These are phyloP conservation scores for Pachysandra terminalis DNA, from an alignment of 164 flowering plant species.

Conservation along the genomic window DNA sequence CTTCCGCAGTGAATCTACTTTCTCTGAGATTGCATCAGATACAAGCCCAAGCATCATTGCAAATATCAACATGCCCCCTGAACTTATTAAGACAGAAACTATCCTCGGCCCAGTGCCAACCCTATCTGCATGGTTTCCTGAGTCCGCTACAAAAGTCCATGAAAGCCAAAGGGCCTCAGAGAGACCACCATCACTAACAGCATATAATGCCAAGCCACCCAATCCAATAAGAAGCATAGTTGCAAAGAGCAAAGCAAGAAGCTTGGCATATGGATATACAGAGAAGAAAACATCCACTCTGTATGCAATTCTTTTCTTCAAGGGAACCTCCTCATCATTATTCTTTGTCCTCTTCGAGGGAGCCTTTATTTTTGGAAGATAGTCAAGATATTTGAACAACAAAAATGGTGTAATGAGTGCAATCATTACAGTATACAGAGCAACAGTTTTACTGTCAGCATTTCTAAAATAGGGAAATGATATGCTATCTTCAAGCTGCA, in stretches of 20 bases:
- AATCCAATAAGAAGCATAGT: constrained; percentile 78
- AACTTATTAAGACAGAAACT: constrained; percentile 81
- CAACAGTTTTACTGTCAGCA: constrained; percentile 50
- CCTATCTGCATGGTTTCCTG: constrained; percentile 91
- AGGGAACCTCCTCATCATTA: constrained; percentile 74
- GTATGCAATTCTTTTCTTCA: constrained; percentile 87
- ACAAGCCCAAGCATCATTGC: constrained; percentile 99
- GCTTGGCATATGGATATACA: constrained; percentile 86
- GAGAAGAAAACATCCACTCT: constrained; percentile 90
- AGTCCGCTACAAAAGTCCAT: constrained; percentile 91
- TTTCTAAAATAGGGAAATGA: constrained; percentile 24
- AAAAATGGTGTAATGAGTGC: constrained; percentile 60
- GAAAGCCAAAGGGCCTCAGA: constrained; percentile 91
- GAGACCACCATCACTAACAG: constrained; percentile 71
- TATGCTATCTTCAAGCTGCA: constrained; percentile 27
- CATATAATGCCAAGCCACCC: constrained; percentile 91
- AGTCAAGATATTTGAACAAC: constrained; percentile 63
- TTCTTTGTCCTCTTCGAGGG: constrained; percentile 33
- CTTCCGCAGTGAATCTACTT: constrained; percentile 85
- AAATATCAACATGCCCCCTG: constrained; percentile 96
- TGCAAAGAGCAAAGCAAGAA: constrained; percentile 89
- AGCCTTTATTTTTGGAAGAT: constrained; percentile 46
- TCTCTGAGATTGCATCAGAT: constrained; percentile 94
- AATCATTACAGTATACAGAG: constrained; percentile 56
- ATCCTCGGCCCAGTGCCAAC: constrained; percentile 79